Base-by-base conservation (phyloP, 1,284 basidiomycete species). In the Leccinum angustisporum region DNA sequence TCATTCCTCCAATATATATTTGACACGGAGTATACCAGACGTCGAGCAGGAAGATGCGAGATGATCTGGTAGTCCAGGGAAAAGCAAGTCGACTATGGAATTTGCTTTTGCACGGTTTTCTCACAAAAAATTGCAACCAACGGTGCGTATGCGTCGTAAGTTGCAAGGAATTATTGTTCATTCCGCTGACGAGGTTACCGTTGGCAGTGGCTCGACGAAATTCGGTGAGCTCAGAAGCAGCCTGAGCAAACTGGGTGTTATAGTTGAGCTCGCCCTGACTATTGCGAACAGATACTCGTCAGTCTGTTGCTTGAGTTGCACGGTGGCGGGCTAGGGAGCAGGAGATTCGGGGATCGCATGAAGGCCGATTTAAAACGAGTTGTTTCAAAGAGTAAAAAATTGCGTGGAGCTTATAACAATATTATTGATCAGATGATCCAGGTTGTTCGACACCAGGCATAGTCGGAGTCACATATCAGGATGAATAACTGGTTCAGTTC, bases 331-430 rank as follows among this genome's bases (percentile, higher is more conserved):
- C 16, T 57, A 10, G 40, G 52, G 40, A 13, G 52, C 8, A 67
- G 63, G 16, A 65, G 34, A 9, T 30, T 36, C 38, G 48, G 46
- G 38, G 25, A 34, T 46, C n/a, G 25, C 64, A 64, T 64, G 34
- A 40, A 38, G 38, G 16, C 34, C 13, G 13, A 36, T 36, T 14
- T 36, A 13, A 14, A 36, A 14, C 34, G 34, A 14, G 34, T 36
- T 36, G 34, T 36, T 36, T 36, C 13, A 5, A 36, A 14, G 34
- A 36, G 34, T 36, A 36, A 36, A 36, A 13, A 6, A 36, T 36
- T 3, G 34, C 34, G 14, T 36, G 3, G 34, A 14, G 34, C 34
- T 36, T 36, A 14, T 36, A 14, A 36, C 5, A 34, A 34, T 25
- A 25, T 25, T 34, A 34, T 34, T 34, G 34, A 34, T 34, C 34